phyloP scores from a whole-genome alignment of 2,329 filamentous ascomycete species.

The Paecilomyces formosus region DNA sequence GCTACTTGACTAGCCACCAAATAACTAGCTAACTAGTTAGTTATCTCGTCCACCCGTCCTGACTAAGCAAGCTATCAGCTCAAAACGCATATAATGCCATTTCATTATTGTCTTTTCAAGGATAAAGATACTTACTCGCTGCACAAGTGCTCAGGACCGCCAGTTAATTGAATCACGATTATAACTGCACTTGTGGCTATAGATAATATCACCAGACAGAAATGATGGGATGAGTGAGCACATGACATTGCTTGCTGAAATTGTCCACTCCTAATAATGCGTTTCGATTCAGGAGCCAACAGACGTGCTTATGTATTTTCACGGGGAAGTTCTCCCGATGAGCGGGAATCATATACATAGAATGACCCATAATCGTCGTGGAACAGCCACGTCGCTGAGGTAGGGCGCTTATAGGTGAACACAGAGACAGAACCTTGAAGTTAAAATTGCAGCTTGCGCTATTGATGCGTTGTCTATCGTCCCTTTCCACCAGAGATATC shows the following conservation, averaged over 20 bases:
- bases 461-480: slow-evolving; percentile 9
- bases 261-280: neutral
- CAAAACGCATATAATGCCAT: neutral
- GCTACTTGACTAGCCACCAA: too few relatives aligned
- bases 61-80: neutral
- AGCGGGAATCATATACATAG: neutral
- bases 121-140: neutral
- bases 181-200: too few relatives aligned
- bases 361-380: neutral
- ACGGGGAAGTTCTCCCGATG: neutral
- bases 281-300: neutral
- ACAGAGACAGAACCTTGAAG: neutral
- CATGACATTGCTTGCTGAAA: neutral
- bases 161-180: neutral
- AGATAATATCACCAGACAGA: neutral
- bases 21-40: too few relatives aligned
- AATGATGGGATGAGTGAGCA: neutral
- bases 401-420: neutral
- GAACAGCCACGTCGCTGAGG: neutral
- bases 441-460: neutral
- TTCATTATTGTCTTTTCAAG: neutral
- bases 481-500: slow-evolving; percentile 64
- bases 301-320: neutral
- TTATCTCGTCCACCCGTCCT: neutral
- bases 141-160: neutral